These are phyloP conservation scores for Psilocybe azurescens DNA, from an alignment of 768 basidiomycete genomes.

Conservation along the genomic window DNA sequence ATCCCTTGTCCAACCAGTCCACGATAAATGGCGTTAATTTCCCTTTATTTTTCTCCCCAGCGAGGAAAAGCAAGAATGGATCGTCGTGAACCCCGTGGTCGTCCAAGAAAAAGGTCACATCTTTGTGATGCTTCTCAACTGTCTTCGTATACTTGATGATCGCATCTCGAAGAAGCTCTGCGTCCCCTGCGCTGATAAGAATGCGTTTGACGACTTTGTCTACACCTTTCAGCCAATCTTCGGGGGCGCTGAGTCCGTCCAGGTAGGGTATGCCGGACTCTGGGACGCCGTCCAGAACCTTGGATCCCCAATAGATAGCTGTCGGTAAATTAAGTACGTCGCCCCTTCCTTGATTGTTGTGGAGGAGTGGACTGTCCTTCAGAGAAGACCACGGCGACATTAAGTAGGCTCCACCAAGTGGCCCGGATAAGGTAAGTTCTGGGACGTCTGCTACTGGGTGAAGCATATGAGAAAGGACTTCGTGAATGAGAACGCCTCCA, in stretches of 20 bases:
- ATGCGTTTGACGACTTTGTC: slow-evolving; percentile 26
- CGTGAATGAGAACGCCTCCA: slow-evolving; percentile 40
- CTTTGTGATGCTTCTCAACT: slow-evolving; percentile 14
- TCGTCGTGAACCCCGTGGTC: slow-evolving; percentile 25
- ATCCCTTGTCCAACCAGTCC: slow-evolving; percentile 20
- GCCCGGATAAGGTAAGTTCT: slow-evolving; percentile 21
- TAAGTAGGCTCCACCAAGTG: slow-evolving; percentile 37
- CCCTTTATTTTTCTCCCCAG: slow-evolving; percentile 18
- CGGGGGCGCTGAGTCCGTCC: slow-evolving; percentile 27
- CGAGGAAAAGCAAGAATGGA: slow-evolving; percentile 21
- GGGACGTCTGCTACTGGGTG: slow-evolving; percentile 38
- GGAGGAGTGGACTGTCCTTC: slow-evolving; percentile 21
- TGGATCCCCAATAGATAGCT: slow-evolving; percentile 20
- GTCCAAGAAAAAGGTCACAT: slow-evolving; percentile 21
- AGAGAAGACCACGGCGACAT: slow-evolving; percentile 47
- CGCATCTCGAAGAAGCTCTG: slow-evolving; percentile 32
- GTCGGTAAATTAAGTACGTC: slow-evolving; percentile 23
- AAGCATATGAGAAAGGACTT: slow-evolving; percentile 41
- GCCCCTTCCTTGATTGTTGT: slow-evolving; percentile 13
- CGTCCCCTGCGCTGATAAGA: slow-evolving; percentile 31
- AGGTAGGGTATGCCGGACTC: slow-evolving; percentile 24
- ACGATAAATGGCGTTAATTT: slow-evolving; percentile 20
- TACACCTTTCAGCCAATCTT: slow-evolving; percentile 32
- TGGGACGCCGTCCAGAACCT: slow-evolving; percentile 18
- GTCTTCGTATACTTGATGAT: slow-evolving; percentile 25